Conservation (phyloP, 2,329 filamentous ascomycete genomes). For the Tolypocladium tropicale region DNA sequence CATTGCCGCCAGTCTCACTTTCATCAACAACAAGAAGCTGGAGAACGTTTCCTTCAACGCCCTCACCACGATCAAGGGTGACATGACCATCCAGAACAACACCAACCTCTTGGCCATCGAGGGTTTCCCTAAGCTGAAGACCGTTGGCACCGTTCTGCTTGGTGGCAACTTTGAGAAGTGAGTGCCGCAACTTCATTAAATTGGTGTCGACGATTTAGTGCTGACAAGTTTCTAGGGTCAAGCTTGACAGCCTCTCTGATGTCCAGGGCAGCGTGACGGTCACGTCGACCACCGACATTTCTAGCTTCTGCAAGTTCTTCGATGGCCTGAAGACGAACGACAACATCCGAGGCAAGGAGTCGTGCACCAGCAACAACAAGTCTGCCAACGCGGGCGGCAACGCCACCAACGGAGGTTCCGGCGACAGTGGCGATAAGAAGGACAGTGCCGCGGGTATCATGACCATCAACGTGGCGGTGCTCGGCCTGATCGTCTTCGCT, state of each 20-base stretch:
- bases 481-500: constrained; percentile 36
- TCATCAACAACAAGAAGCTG: constrained; percentile 51
- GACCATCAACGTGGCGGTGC: constrained; percentile 33
- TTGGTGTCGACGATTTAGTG: not conserved
- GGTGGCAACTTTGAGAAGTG: constrained; percentile 77
- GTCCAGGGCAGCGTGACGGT: constrained; percentile 66
- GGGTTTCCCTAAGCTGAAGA: constrained; percentile 57
- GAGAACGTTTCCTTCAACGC: constrained; percentile 66
- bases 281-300: constrained; percentile 53
- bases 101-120: constrained; percentile 55
- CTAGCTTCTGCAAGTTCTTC: constrained; percentile 42
- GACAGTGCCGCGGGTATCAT: constrained; percentile 33
- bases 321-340: constrained; percentile 27
- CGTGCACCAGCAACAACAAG: constrained; percentile 40
- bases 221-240: constrained; percentile 42
- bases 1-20: constrained; percentile 45
- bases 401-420: constrained; percentile 10
- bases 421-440: constrained; percentile 11
- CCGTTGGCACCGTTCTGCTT: constrained; percentile 75
- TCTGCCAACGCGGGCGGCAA: constrained; percentile 38
- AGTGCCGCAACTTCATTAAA: constrained; percentile 25
- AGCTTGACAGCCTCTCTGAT: constrained; percentile 54
- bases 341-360: constrained; percentile 30
- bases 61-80: constrained; percentile 62
- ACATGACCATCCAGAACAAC: constrained; percentile 86